Conservation (phyloP, 371 early-diverging fungal genomes). For the Saksenaea vasiformis region DNA sequence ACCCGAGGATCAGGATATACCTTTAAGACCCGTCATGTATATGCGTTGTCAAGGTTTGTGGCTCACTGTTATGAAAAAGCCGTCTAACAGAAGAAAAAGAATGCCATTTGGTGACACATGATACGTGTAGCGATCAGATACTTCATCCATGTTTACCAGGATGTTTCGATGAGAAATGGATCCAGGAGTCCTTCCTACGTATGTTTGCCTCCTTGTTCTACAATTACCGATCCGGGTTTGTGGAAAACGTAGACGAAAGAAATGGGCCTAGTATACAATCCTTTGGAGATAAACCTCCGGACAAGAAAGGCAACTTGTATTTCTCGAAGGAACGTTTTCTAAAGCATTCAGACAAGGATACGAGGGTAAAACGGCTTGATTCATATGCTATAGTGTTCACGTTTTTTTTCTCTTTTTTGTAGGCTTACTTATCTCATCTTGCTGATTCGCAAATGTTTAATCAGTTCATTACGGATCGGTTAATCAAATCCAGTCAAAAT, state of each 20-base stretch:
- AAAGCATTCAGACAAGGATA: constrained; percentile 67
- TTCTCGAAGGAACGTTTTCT: constrained; percentile 69
- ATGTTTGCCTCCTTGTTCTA: constrained; percentile 79
- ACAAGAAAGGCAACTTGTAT: constrained; percentile 24
- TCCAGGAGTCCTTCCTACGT: constrained; percentile 71
- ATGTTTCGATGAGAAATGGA: constrained; percentile 72
- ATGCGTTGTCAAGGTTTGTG: constrained; percentile 47
- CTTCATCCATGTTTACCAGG: constrained; percentile 60
- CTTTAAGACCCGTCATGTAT: constrained; percentile 24
- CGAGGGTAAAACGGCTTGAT: constrained; percentile 61
- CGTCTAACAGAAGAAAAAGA: constrained; percentile 22
- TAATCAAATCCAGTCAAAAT: constrained; percentile 65
- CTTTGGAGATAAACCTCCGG: constrained; percentile 12
- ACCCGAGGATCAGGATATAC: constrained; percentile 14
- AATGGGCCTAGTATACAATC: constrained; percentile 10
- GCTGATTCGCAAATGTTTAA: constrained; percentile 80
- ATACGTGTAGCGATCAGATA: constrained; percentile 54
- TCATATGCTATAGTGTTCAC: neutral
- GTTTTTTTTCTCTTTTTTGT: neutral
- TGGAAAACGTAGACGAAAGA: constrained; percentile 32
- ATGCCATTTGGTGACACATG: constrained; percentile 63
- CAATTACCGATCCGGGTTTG: constrained; percentile 65
- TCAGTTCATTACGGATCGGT: constrained; percentile 78
- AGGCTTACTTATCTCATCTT: constrained; percentile 64
- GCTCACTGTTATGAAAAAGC: constrained; percentile 19